These are phyloP conservation scores for Cymbopogon flexuosus DNA, from an alignment of 202 grass and related monocot genomes.

Conservation along the genomic window DNA sequence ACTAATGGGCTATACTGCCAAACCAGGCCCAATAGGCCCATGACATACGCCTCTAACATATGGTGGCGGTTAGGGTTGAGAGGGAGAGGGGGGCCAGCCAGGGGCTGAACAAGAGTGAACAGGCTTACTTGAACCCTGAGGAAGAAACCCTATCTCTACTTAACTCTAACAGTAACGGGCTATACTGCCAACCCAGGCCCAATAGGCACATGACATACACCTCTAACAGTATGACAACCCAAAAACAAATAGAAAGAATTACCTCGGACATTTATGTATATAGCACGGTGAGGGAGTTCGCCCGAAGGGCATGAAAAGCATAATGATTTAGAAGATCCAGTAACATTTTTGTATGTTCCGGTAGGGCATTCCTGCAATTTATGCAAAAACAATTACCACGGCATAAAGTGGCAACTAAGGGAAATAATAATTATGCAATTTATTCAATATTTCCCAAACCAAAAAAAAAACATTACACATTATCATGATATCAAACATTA, in stretches of 20 bases:
- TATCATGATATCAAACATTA: slow-evolving; percentile 6
- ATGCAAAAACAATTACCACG: slow-evolving; percentile 23
- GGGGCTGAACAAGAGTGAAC: neutral
- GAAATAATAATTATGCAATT: neutral
- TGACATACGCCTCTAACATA: no score
- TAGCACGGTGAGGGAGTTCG: slow-evolving; percentile 75
- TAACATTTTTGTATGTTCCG: slow-evolving; percentile 96
- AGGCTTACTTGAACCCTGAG: neutral
- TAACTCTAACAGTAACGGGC: neutral
- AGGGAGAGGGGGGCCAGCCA: no score
- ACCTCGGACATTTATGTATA: slow-evolving; percentile 77
- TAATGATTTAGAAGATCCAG: slow-evolving; percentile 87
- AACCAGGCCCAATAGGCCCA: no score
- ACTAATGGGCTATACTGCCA: no score
- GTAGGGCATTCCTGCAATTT: slow-evolving; percentile 88
- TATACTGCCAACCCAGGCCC: neutral
- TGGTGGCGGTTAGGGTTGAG: neutral
- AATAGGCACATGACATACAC: neutral
- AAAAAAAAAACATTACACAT: slow-evolving; percentile 12
- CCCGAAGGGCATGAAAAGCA: slow-evolving; percentile 67
- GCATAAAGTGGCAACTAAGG: neutral
- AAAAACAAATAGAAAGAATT: slow-evolving; percentile 27
- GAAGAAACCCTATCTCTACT: neutral
- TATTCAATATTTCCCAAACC: neutral
- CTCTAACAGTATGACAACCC: neutral